phyloP scores from a whole-genome alignment of 2,329 filamentous ascomycete species.

The Ramularia endophylla region DNA sequence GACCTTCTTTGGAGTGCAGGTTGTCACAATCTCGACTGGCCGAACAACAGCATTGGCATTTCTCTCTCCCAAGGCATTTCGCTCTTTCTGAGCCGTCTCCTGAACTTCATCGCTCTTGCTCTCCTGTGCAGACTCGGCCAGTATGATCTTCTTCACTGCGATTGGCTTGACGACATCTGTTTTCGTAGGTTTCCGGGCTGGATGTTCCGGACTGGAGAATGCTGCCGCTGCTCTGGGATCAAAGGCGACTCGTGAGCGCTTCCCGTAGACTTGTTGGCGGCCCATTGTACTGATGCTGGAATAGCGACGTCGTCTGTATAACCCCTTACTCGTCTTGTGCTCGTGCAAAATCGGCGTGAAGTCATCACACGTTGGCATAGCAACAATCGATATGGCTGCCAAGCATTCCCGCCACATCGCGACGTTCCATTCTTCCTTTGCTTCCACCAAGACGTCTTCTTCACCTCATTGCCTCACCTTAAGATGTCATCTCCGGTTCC shows the following conservation, averaged over 20 bases:
- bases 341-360: too few relatives aligned
- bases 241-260: slow-evolving; percentile 29
- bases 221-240: slow-evolving; percentile 15
- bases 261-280: slow-evolving; percentile 35
- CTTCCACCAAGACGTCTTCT: too few relatives aligned
- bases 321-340: too few relatives aligned
- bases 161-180: slow-evolving; percentile 3
- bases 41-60: slow-evolving; percentile 19
- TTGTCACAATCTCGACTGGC: slow-evolving; percentile 7
- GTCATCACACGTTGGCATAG: too few relatives aligned
- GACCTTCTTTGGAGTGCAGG: not conserved
- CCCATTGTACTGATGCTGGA: slow-evolving; percentile 21
- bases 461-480: too few relatives aligned
- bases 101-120: not conserved
- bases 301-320: too few relatives aligned
- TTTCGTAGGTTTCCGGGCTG: slow-evolving; percentile 4
- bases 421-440: too few relatives aligned
- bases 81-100: slow-evolving; percentile 1
- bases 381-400: too few relatives aligned
- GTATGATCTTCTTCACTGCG: slow-evolving; percentile 3
- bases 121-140: not conserved
- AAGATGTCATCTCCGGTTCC: too few relatives aligned
- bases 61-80: slow-evolving; percentile 18
- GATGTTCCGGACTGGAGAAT: slow-evolving; percentile 24
- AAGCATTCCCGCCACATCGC: too few relatives aligned